Evolutionary conservation across 495 filamentous ascomycete species (phyloP), one percentile per base, ranked within the genome.

Genomic region (Neurospora hispaniola): DNA sequence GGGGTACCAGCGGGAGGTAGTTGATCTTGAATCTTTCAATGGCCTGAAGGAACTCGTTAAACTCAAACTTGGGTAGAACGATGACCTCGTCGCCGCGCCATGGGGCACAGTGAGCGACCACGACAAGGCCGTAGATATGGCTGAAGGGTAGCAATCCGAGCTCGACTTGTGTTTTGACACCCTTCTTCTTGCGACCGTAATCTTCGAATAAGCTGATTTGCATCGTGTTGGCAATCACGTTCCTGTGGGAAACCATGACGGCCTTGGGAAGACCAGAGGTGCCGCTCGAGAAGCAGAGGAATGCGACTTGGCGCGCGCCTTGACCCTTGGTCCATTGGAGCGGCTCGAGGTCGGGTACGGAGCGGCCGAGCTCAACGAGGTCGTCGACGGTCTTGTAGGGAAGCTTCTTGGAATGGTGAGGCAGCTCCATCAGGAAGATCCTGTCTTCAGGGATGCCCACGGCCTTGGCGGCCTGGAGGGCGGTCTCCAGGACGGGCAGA

Each of bases 261-360:
- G 93, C 94, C 93, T 97, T 97, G 90, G 94, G 94, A 68, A 97
- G 80, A 10, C 94, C 94, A 42, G 93, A 96, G 14, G 94, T 97
- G 23, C 94, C 94, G 80, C 91, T 94, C 0, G 93, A 96, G 80
- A 94, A 97, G 84, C 94, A 97, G 38, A 97, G 84, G 79, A 93
- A 97, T 0, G 94, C 94, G 14, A 89, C 89, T 70, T 92, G 90
- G 43, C 89, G 88, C 27, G 88, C 88, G 10, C 91, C 93, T 74
- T 96, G 90, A 2, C 94, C 93, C 71, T 89, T 86, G 8, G 82
- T 75, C 93, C 92, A 97, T 70, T 82, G 85, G 75, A 94, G 78
- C 8, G 84, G 83, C 73, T 93, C 91, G 9, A 94, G 77, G 9
- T 86, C 80, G 0, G 90, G 88, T 4, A 91, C 82, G 11, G 86